phyloP scores from a whole-genome alignment of 371 early-diverging fungal species.

The Mucor racemosus region DNA sequence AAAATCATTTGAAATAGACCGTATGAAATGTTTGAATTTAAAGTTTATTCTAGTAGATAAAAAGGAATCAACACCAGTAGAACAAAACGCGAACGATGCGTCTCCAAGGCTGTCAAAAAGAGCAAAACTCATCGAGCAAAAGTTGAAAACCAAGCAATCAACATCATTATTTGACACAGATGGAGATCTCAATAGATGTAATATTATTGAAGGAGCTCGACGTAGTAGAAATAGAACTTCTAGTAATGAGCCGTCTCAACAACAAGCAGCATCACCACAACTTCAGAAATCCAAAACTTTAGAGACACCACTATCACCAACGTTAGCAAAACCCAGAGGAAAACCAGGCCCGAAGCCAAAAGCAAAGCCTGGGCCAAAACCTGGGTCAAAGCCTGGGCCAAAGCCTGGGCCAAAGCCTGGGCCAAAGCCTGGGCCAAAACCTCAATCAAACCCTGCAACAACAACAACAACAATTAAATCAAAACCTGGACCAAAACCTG shows the following conservation, averaged over 20 bases:
- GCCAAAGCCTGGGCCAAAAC: not conserved
- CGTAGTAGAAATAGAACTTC: conserved; percentile 15
- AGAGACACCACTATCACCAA: not conserved
- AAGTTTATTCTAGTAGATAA: not conserved
- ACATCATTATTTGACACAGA: conserved; percentile 51
- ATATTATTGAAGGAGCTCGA: conserved; percentile 40
- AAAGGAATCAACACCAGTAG: not conserved
- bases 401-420: not conserved
- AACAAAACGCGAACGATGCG: conserved; percentile 3
- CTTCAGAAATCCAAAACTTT: not conserved
- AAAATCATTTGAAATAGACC: not conserved
- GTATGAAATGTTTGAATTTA: too few species aligned
- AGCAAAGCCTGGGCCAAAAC: not conserved
- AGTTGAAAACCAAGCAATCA: conserved; percentile 24
- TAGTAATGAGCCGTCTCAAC: not conserved
- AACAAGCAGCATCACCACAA: not conserved
- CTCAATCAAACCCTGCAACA: not conserved
- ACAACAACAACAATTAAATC: not conserved
- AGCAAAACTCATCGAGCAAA: conserved; percentile 29
- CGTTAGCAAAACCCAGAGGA: not conserved
- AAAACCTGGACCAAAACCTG: not conserved
- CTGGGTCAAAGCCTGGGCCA: not conserved
- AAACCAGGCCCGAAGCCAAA: not conserved
- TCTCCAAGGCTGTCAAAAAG: conserved; percentile 29
- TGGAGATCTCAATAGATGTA: conserved; percentile 46